phyloP scores from a whole-genome alignment of 805 yeast species.

The Saturnispora bothae region DNA sequence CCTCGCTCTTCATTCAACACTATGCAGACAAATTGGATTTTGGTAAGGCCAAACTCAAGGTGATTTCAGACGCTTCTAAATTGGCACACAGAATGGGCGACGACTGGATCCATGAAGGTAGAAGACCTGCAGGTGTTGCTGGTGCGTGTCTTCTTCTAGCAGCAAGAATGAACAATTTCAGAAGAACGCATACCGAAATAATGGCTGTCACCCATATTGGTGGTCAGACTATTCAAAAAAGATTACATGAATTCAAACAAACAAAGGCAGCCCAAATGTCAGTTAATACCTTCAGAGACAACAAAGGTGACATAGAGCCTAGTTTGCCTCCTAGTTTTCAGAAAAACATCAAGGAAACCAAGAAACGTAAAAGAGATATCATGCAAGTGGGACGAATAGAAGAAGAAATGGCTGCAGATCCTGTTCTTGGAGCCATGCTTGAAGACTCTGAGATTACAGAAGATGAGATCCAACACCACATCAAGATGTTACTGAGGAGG shows the following conservation, averaged over 20 bases:
- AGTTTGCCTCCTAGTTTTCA: conserved; percentile 79
- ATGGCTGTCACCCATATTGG: conserved; percentile 95
- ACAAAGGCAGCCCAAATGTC: conserved; percentile 69
- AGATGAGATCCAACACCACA: conserved; percentile 30
- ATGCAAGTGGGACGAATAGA: conserved; percentile 29
- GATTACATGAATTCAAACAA: conserved; percentile 77
- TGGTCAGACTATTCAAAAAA: conserved; percentile 81
- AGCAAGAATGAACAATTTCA: conserved; percentile 90
- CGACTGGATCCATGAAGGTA: conserved; percentile 94
- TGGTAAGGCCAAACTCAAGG: conserved; percentile 62
- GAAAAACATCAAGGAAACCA: conserved; percentile 45
- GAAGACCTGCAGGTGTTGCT: conserved; percentile 97
- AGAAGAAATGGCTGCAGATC: conserved; percentile 31
- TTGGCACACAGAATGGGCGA: conserved; percentile 84
- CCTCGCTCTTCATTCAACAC: conserved; percentile 86
- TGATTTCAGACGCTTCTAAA: conserved; percentile 77
- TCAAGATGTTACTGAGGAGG: conserved; percentile 23
- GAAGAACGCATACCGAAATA: conserved; percentile 86
- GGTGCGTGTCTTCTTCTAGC: conserved; percentile 93
- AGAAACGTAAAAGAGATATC: conserved; percentile 21
- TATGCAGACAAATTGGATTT: conserved; percentile 83
- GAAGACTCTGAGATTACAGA: conserved; percentile 36
- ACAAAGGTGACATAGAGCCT: conserved; percentile 28
- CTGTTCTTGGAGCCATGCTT: conserved; percentile 33
- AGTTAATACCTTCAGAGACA: conserved; percentile 56